Percentiles rank a stretch among this genome's conserved stretches.
Conservation (phyloP, 495 filamentous ascomycete species). For the Talaromyces borbonicus region DNA sequence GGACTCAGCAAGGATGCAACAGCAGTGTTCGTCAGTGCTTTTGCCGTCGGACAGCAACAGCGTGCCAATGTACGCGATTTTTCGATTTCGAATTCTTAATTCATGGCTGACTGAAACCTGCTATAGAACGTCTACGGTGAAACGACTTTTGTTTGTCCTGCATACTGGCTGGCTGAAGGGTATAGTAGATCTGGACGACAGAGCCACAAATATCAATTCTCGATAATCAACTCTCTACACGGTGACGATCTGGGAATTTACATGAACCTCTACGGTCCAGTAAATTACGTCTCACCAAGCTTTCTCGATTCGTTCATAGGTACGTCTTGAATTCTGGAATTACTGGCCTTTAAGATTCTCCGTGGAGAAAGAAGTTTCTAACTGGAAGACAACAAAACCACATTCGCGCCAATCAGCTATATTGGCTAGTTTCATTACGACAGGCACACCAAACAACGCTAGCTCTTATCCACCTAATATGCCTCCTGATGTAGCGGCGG, state of each 20-base stretch:
- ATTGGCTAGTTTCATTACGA: neutral
- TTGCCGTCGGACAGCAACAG: constrained; percentile 43
- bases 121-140: constrained; percentile 49
- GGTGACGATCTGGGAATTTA: constrained; percentile 39
- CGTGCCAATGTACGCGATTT: constrained; percentile 21
- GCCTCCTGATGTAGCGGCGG: neutral
- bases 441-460: neutral
- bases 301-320: too few species aligned
- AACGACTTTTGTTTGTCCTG: constrained; percentile 50
- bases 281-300: neutral
- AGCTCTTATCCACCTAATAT: constrained; percentile 2
- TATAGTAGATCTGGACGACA: constrained; percentile 28
- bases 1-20: constrained; percentile 38
- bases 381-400: too few species aligned
- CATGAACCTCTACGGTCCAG: constrained; percentile 10
- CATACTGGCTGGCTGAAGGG: constrained; percentile 54
- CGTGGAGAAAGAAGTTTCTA: too few species aligned
- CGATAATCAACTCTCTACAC: constrained; percentile 48
- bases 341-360: too few species aligned
- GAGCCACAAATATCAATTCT: constrained; percentile 53
- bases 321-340: too few species aligned
- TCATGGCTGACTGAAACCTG: too few species aligned
- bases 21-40: constrained; percentile 33
- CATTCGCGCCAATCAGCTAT: too few species aligned
- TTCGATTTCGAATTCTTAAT: too few species aligned